phyloP scores from a whole-genome alignment of 495 filamentous ascomycete species.

The Aspergillus saccharolyticus region DNA sequence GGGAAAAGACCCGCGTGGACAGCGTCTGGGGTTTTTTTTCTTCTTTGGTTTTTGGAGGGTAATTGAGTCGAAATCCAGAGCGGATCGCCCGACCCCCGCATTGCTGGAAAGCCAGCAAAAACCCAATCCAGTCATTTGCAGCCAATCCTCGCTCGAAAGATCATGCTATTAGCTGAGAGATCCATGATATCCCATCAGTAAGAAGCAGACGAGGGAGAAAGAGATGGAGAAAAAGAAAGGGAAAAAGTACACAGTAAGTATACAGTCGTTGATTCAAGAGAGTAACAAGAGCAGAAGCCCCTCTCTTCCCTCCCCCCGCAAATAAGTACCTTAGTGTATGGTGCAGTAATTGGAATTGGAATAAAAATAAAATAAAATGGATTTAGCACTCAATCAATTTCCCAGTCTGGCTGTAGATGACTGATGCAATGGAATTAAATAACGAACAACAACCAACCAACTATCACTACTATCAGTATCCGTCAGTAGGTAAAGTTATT shows the following conservation, averaged over 20 bases:
- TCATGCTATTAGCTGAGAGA: background rate
- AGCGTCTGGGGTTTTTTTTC: background rate
- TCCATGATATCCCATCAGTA: too few species aligned
- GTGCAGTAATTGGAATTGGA: too few species aligned
- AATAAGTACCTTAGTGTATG: too few species aligned
- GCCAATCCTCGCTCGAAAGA: background rate
- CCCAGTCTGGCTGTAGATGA: background rate
- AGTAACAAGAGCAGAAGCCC: too few species aligned
- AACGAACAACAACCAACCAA: too few species aligned
- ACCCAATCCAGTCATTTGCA: constrained; percentile 10
- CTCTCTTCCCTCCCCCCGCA: too few species aligned
- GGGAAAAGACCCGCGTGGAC: background rate
- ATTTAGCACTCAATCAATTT: background rate
- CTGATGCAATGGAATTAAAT: background rate
- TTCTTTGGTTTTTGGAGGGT: background rate
- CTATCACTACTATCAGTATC: background rate
- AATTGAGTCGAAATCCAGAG: background rate
- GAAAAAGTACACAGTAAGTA: too few species aligned
- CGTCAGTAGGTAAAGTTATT: background rate
- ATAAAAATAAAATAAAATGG: background rate
- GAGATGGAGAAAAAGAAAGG: background rate
- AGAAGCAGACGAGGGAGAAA: background rate
- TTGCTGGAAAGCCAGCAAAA: constrained; percentile 16
- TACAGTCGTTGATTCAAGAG: too few species aligned
- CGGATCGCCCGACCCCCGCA: constrained; percentile 21